Evolutionary conservation across 1,284 basidiomycete genomes (phyloP), one percentile per base, ranked within the genome.

Genomic region (Ganoderma sp.): DNA sequence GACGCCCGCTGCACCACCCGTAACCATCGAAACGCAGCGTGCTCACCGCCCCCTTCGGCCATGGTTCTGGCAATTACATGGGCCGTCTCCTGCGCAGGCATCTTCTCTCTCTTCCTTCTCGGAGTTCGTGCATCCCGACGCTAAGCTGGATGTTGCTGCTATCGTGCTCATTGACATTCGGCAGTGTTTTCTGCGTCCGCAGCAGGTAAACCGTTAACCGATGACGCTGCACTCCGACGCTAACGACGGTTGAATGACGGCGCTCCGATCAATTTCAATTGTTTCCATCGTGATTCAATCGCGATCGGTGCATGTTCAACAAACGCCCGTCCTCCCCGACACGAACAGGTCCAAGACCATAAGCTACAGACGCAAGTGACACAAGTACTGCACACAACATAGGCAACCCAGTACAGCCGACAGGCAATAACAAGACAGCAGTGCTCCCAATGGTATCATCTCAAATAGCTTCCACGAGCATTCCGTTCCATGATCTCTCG

Each of bases 401-500:
- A 39, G 50, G 28, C 22, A 56, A 54, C 41, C 58, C 42, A 25
- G 41, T 25, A 69, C 67, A 65, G 37, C 25, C 32, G 15, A 32
- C 56, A n/a, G 45, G 57, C 56, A 54, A 59, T 22, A 42, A 54
- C 59, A 67, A 58, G 32, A 60, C 32, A 63, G 34, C 10, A 45
- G 65, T 25, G 10, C 52, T 48, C 34, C 56, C 39, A 50, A 41
- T 14, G 50, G n/a, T 42, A 12, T 54, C 59, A 75, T 45, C 71
- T 39, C 37, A 39, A 72, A 39, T 87, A 87, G 41, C 87, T 83
- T 71, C 84, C 81, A 4, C 84, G 83, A 22, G 94, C 94, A 73
- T 92, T 90, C 58, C 93, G 87, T 77, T 94, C 92, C 92, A 96
- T 93, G 76, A 96, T 90, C 75, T 94, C 93, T 56, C 93, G 87